Evolutionary conservation across 345 rosid genomes (phyloP).

Genomic region (Populus tremula): DNA sequence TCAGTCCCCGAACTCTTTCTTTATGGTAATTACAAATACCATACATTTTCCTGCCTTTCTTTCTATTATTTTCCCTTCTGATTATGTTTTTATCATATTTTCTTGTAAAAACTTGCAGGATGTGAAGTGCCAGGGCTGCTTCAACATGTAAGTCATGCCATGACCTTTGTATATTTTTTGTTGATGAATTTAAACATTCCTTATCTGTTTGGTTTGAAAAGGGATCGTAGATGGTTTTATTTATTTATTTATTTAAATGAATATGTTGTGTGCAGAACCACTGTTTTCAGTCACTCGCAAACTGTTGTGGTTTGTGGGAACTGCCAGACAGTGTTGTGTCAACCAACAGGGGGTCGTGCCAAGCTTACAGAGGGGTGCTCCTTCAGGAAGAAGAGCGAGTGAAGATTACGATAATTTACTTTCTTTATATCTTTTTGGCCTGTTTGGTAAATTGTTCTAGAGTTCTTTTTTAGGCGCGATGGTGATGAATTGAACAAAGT

Average conservation of each 20-base stretch:
- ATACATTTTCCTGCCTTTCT: background rate
- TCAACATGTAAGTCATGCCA: constrained; percentile 14
- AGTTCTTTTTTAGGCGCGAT: background rate
- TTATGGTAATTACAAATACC: background rate
- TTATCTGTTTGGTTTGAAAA: background rate
- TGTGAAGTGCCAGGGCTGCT: constrained; percentile 22
- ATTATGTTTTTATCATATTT: background rate
- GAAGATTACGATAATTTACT: background rate
- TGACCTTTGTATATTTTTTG: background rate
- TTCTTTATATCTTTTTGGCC: background rate
- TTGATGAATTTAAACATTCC: background rate
- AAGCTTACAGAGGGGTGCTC: constrained; percentile 18
- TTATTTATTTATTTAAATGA: background rate
- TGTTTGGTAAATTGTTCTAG: background rate
- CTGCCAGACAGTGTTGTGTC: constrained; percentile 19
- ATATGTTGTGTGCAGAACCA: constrained; percentile 9
- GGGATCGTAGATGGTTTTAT: background rate
- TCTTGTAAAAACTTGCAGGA: constrained; percentile 9
- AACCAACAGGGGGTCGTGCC: constrained; percentile 19
- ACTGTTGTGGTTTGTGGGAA: constrained; percentile 18
- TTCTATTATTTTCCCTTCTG: background rate
- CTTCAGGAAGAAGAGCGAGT: constrained; percentile 15
- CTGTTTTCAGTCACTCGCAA: constrained; percentile 16
- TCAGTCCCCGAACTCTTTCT: constrained; percentile 19
- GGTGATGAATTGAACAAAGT: background rate